Evolutionary conservation across 257 asterid species (phyloP).

Genomic region (Nicotiana knightiana): DNA sequence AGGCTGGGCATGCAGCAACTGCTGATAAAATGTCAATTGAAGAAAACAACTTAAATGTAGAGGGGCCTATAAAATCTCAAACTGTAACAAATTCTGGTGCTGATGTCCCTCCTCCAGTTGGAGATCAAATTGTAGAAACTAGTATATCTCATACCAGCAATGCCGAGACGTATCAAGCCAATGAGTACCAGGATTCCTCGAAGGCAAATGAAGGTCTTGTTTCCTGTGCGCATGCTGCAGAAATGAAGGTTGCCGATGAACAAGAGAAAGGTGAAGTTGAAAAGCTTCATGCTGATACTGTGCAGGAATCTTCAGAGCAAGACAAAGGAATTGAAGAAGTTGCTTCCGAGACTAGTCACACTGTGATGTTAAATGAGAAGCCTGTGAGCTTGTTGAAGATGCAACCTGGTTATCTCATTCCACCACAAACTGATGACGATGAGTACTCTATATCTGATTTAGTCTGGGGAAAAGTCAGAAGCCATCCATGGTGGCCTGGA

Average conservation of each 20-base stretch:
- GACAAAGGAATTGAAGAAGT: conserved; percentile 27
- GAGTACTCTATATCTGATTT: conserved; percentile 54
- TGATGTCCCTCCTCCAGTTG: conserved; percentile 12
- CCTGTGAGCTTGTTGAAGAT: conserved; percentile 27
- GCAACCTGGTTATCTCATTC: conserved; percentile 47
- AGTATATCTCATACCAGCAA: conserved; percentile 8
- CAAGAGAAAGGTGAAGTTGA: conserved; percentile 33
- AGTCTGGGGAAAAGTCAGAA: conserved; percentile 96
- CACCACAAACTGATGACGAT: conserved; percentile 48
- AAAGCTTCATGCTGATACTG: conserved; percentile 17
- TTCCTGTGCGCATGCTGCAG: conserved; percentile 34
- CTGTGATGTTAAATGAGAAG: conserved; percentile 23
- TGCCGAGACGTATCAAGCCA: conserved; percentile 8
- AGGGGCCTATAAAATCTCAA: background rate
- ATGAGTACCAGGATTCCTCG: conserved; percentile 24
- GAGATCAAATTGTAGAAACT: conserved; percentile 14
- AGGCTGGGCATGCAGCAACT: background rate
- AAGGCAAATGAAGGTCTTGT: conserved; percentile 22
- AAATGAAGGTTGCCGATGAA: conserved; percentile 21
- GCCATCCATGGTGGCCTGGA: conserved; percentile 99
- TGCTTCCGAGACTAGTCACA: conserved; percentile 31
- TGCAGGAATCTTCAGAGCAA: conserved; percentile 25
- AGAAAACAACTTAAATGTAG: background rate
- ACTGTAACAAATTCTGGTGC: conserved; percentile 4
- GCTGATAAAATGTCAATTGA: background rate